A percentile compares a stretch with the other conserved stretches of the same genome.
Conservation (phyloP, 495 filamentous ascomycete genomes). For the Acidiella bohemica region DNA sequence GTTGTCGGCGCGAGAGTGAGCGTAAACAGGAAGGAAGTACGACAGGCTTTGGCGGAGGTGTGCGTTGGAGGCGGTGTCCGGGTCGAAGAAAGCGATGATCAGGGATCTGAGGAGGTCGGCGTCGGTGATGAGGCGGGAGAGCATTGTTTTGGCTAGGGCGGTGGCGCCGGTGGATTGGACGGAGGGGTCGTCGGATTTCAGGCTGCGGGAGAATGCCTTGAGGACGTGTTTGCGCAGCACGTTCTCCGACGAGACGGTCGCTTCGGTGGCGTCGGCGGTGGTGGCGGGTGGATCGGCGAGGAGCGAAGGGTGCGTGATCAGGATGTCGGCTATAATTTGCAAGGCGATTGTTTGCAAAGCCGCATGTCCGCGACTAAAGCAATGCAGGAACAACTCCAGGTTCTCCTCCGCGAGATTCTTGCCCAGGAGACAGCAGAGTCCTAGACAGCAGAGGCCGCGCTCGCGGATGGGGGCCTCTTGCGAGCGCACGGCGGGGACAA, state of each 20-base stretch:
- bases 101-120: slow-evolving; percentile 68
- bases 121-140: slow-evolving; percentile 49
- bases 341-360: slow-evolving; percentile 77
- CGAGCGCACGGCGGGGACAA: slow-evolving; percentile 84
- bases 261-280: slow-evolving; percentile 3
- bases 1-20: slow-evolving; percentile 66
- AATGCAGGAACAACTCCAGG: slow-evolving; percentile 85
- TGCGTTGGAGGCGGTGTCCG: slow-evolving; percentile 67
- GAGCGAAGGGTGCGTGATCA: slow-evolving; percentile 71
- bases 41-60: slow-evolving; percentile 77
- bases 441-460: slow-evolving; percentile 74
- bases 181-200: slow-evolving; percentile 53
- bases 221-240: slow-evolving; percentile 47
- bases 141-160: slow-evolving; percentile 73
- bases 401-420: slow-evolving; percentile 87
- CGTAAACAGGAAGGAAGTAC: slow-evolving; percentile 95
- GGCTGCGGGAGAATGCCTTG: slow-evolving; percentile 64
- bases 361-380: slow-evolving; percentile 84
- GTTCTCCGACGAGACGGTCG: slow-evolving; percentile 30
- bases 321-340: slow-evolving; percentile 86
- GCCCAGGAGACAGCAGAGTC: slow-evolving; percentile 81
- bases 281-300: slow-evolving; percentile 30
- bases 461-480: slow-evolving; percentile 90
- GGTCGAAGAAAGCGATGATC: slow-evolving; percentile 80
- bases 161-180: slow-evolving; percentile 74